Conservation (phyloP, 2,329 filamentous ascomycete species). For the Venturia nashicola region DNA sequence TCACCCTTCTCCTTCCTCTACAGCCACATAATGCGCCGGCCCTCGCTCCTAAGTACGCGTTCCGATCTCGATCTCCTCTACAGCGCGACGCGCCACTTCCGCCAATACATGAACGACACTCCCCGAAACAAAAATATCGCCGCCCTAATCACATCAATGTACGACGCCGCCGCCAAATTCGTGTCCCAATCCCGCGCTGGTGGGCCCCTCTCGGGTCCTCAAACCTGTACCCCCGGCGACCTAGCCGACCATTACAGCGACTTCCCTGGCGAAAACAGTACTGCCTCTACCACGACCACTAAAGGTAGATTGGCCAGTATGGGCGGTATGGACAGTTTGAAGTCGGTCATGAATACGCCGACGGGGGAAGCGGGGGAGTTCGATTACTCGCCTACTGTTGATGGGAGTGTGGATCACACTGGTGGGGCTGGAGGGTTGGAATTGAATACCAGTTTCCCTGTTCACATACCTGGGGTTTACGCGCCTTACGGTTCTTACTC, state of each 20-base stretch:
- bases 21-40: slow-evolving; percentile 1
- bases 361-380: neutral
- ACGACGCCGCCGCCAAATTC: neutral
- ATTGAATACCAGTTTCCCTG: neutral
- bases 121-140: slow-evolving; percentile 1
- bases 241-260: neutral
- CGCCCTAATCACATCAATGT: neutral
- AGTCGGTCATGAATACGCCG: neutral
- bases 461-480: neutral
- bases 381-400: neutral
- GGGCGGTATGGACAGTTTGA: neutral
- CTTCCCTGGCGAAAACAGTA: neutral
- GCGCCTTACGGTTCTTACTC: neutral
- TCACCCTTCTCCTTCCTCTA: slow-evolving; percentile 4
- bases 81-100: slow-evolving; percentile 1
- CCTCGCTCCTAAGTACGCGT: neutral
- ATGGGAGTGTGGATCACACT: neutral
- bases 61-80: slow-evolving; percentile 7
- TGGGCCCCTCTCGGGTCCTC: neutral
- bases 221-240: neutral
- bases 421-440: neutral
- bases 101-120: neutral
- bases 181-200: neutral
- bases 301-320: neutral
- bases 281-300: neutral